Percentiles rank a stretch among this genome's conserved stretches.
Evolutionary conservation across 768 basidiomycete species (phyloP).

Genomic region (Russula griseocarnosa): DNA sequence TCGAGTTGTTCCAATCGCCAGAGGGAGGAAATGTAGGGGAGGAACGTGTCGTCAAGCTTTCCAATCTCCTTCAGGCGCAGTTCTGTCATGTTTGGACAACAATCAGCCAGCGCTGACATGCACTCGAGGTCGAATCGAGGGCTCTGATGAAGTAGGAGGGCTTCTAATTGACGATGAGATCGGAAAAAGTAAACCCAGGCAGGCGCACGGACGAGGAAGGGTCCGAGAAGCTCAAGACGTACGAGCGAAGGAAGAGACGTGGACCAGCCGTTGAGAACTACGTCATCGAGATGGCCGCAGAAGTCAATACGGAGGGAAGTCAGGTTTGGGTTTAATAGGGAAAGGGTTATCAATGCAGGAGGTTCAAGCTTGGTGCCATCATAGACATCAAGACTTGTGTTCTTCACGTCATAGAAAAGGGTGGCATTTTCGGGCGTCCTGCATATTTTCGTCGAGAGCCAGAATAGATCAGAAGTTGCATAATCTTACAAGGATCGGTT

Average conservation of each 20-base stretch:
- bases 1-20: constrained; percentile 57
- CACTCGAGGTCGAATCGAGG: constrained; percentile 79
- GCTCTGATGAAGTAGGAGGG: constrained; percentile 78
- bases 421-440: constrained; percentile 77
- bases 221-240: constrained; percentile 78
- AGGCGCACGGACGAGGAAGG: constrained; percentile 71
- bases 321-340: constrained; percentile 80
- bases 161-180: constrained; percentile 56
- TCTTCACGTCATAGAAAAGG: constrained; percentile 76
- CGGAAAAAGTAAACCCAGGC: constrained; percentile 77
- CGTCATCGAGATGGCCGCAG: constrained; percentile 76
- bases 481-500: constrained; percentile 69
- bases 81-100: constrained; percentile 56
- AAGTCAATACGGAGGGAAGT: constrained; percentile 74
- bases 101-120: constrained; percentile 50
- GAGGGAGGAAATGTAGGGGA: constrained; percentile 49
- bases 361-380: constrained; percentile 81
- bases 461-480: background rate
- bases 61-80: constrained; percentile 80
- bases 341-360: constrained; percentile 63
- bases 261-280: constrained; percentile 55
- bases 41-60: constrained; percentile 60
- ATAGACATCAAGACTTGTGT: constrained; percentile 67
- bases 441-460: constrained; percentile 4
- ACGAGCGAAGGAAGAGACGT: constrained; percentile 60